Evolutionary conservation across 2,329 filamentous ascomycete species (phyloP), one percentile per base, ranked within the genome.

Genomic region (Phoma sp.): DNA sequence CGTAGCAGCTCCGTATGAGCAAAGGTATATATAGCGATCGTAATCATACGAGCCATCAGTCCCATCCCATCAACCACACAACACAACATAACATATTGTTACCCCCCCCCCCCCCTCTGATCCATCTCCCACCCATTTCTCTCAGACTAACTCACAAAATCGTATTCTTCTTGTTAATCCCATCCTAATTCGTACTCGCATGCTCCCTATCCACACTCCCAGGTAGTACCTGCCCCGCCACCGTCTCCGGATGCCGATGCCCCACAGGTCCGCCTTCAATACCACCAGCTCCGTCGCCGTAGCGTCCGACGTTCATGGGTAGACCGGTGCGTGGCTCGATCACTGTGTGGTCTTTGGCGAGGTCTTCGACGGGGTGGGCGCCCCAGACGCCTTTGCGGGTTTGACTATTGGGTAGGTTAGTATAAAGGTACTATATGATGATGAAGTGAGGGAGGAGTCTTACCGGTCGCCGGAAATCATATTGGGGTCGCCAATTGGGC

Each of bases 241-340:
- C 25, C 23, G 32, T 33, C 15, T 29, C 47, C 5, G 17, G 36
- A 7, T 51, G 50, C 7, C 48, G 23, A 37, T 72, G 68, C 26
- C 62, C 61, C 26, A 65, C 56, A 2, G 49, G 36, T 12, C 70
- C 71, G 1, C 64, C 74, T 59, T 78, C 76, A 0, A 69, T 75
- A 2, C 76, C 76, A 14, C 74, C 74, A 9, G 60, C 48, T 2
- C 74, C 75, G 45, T 65, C 63, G 12, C 76, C 76, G 39, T 74
- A 77, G 50, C 72, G 71, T 38, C 65, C 73, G 0, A 72, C 66
- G 42, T 78, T 75, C 74, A 76, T 76, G 6, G 75, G 74, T 1
- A 78, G 59, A 2, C 76, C 75, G 2, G 76, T 77, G 28, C 72
- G 69, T 4, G 74, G 73, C 52, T 79, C 74, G 9, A 59, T 74